Base-by-base conservation (phyloP, 495 filamentous ascomycete genomes). In the Aspergillus conjunctus region DNA sequence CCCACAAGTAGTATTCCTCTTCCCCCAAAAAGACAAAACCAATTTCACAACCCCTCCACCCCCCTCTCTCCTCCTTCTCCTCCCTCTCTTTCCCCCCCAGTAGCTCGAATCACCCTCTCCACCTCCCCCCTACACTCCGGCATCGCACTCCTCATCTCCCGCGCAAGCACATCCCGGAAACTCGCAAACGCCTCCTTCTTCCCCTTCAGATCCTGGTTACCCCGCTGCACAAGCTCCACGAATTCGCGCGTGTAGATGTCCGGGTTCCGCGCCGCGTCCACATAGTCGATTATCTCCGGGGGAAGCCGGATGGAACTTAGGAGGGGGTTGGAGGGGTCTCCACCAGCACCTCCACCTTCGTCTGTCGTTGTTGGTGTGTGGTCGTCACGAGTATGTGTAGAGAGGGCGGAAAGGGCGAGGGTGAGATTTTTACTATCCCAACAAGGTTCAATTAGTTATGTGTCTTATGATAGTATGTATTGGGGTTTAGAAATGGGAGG, bases 221-320 rank as follows among this genome's bases (percentile, higher is more conserved):
- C 80, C 62, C 87, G 82, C 71, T 93, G 85, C 21, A 91, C 90
- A 18, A 91, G 79, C 85, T 98, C 95, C 49, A 98, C 92, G 68
- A 97, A 96, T 77, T 98, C 93, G 39, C 94, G 84, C 54, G 93
- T 98, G 80, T 97, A 99, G 75, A 99, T 96, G 71, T 98, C 93
- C 14, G 94, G 94, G 77, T 99, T 99, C 46, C 94, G 89, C 12
- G 91, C 87, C 54, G 89, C 83, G 72, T 97, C 92, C 52, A 99
- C 91, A 77, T 99, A 99, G 60, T 89, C 82, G 68, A 97, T 89
- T 11, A 98, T 86, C 64, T 96, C 93, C n/a, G 88, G 86, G 3
- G 94, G 93, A 26, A 98, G 82, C 18, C 83, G 80, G 56, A 76
- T 74, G 48, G 77, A 77, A 15, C 81, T 70, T 14, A 84, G 68